phyloP scores from a whole-genome alignment of 148 eudicot genomes.

The Beta vulgaris region DNA sequence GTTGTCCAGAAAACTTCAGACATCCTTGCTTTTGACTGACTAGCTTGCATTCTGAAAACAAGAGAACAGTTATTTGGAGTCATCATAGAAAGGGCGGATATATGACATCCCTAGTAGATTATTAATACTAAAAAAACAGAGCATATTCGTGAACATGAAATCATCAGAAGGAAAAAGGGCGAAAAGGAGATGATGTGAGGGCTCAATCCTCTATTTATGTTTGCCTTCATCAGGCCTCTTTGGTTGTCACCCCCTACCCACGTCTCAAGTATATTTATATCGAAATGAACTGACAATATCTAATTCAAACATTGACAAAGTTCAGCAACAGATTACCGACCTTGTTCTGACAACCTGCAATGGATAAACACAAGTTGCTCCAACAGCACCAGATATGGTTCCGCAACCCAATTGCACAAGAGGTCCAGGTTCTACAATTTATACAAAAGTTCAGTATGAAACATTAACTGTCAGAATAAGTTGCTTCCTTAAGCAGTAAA shows the following conservation, averaged over 20 bases:
- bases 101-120: background rate
- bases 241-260: background rate
- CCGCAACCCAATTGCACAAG: slow-evolving; percentile 96
- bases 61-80: background rate
- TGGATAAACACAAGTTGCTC: slow-evolving; percentile 96
- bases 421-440: slow-evolving; percentile 80
- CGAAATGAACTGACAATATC: background rate
- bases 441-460: slow-evolving; percentile 15
- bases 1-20: slow-evolving; percentile 71
- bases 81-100: background rate
- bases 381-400: slow-evolving; percentile 85
- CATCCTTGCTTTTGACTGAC: slow-evolving; percentile 55
- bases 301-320: background rate
- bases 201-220: background rate
- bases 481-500: background rate
- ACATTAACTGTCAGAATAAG: slow-evolving; percentile 1
- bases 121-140: background rate
- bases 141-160: background rate
- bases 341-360: slow-evolving; percentile 96
- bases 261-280: background rate
- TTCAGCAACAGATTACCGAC: slow-evolving; percentile 30
- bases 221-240: background rate
- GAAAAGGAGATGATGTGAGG: background rate
- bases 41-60: slow-evolving; percentile 88
- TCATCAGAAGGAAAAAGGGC: background rate